Base-by-base conservation (phyloP, 2,329 filamentous ascomycete species). In the Ophiostoma pallidulum region DNA sequence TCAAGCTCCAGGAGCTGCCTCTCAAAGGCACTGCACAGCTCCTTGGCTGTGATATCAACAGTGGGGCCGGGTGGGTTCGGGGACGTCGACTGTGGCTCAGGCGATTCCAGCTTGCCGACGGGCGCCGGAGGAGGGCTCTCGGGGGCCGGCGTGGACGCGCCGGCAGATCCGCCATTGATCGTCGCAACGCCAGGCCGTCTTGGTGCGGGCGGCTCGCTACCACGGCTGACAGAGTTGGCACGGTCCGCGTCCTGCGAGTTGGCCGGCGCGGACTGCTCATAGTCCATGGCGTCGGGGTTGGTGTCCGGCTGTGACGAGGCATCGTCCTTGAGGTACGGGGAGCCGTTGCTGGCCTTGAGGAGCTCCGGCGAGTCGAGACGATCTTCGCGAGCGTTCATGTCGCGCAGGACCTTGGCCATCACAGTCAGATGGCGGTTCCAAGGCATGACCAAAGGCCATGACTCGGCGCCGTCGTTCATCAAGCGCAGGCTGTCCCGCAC, bases 351-450 rank as follows among this genome's bases (percentile, higher is more conserved):
- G 57, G 54, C 52, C 60, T 61, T 47, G 57, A 59, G 12, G 49
- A 58, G 60, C 44, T 70, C 68, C n/a, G 58, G 66, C 53, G 51
- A 60, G 28, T 46, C 63, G 33, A 48, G 56, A 33, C 49, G 56
- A 9, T 63, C 62, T 1, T 60, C 54, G 3, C 64, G 58, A 5
- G 61, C 61, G 9, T 72, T 74, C 20, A 75, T 69, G 37, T 77
- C 77, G 54, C 72, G 70, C 19, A 80, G 62, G 3, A 80, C 77
- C 51, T 77, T 75, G 51, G 75, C 72, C 77, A 80, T 80, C 39
- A 80, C 77, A 3, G 71, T 71, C 14, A 80, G 63, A 54, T 80
- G 77, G 31, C 77, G 71, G 47, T 74, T 71, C 77, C 77, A 80
- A 22, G 75, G 77, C 12, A 71, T 64, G 53, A 78, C 76, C 12